Conservation (phyloP, 1,284 basidiomycete species). For the Schizopora paradoxa region DNA sequence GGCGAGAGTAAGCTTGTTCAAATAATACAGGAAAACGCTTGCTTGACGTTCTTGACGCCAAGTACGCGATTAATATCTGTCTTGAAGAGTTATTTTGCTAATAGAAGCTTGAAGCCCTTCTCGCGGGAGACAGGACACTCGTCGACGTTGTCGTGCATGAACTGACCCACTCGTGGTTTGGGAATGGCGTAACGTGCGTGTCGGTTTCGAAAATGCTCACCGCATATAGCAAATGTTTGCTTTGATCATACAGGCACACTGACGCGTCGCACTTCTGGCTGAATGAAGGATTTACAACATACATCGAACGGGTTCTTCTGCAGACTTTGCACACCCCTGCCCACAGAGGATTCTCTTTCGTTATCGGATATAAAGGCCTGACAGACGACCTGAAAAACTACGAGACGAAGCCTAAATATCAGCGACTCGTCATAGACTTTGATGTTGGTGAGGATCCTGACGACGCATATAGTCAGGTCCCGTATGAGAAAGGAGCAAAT, state of each 20-base stretch:
- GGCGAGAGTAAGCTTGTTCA: slow-evolving; percentile 10
- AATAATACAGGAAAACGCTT: slow-evolving; percentile 66
- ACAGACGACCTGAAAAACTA: slow-evolving; percentile 67
- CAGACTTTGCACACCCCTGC: slow-evolving; percentile 71
- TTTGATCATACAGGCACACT: slow-evolving; percentile 45
- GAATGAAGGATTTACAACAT: slow-evolving; percentile 93
- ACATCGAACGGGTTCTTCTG: slow-evolving; percentile 84
- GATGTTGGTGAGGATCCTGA: slow-evolving; percentile 83
- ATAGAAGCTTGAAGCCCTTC: slow-evolving; percentile 44
- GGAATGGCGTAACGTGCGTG: slow-evolving; percentile 75
- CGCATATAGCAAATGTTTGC: neutral
- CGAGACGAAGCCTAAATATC: slow-evolving; percentile 63
- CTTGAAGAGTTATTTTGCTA: neutral
- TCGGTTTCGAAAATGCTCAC: neutral
- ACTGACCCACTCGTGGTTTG: slow-evolving; percentile 79
- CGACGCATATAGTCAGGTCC: slow-evolving; percentile 67
- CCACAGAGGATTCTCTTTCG: slow-evolving; percentile 76
- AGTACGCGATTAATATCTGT: slow-evolving; percentile 39
- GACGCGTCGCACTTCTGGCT: slow-evolving; percentile 84
- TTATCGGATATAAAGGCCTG: slow-evolving; percentile 74
- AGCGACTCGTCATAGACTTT: slow-evolving; percentile 83
- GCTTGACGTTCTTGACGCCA: slow-evolving; percentile 83
- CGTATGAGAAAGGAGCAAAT: slow-evolving; percentile 76
- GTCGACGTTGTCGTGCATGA: slow-evolving; percentile 86
- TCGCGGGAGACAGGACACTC: slow-evolving; percentile 79